Evolutionary conservation across 257 asterid genomes (phyloP).

Genomic region (Thymus mandschuricus): DNA sequence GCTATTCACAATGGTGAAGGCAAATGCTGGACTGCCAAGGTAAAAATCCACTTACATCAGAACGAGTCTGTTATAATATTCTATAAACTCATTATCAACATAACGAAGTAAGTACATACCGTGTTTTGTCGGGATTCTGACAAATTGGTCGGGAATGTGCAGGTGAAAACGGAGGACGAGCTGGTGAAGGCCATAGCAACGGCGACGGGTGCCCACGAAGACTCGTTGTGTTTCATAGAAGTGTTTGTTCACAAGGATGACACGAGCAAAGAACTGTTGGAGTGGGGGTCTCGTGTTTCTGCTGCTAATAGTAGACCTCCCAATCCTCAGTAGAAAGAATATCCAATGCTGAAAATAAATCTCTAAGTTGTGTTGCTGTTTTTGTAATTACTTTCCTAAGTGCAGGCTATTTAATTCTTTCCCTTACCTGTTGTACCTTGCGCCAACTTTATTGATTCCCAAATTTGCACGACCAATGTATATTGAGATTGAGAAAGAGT

Average conservation of each 20-base stretch:
- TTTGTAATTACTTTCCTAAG: neutral
- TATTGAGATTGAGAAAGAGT: no score
- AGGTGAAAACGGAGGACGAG: conserved; percentile 59
- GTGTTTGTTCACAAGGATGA: conserved; percentile 54
- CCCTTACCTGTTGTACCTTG: no score
- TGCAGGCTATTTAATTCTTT: neutral
- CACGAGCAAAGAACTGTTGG: conserved; percentile 53
- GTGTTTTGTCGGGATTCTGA: neutral
- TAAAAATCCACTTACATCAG: neutral
- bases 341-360: neutral
- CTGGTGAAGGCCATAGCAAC: conserved; percentile 46
- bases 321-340: conserved; percentile 42
- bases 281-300: conserved; percentile 61
- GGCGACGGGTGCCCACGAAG: conserved; percentile 42
- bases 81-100: no score
- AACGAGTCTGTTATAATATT: no score
- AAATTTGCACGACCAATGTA: no score
- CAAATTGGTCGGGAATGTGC: neutral
- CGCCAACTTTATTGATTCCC: no score
- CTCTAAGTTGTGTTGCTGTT: neutral
- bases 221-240: conserved; percentile 53
- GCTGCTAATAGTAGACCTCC: conserved; percentile 56
- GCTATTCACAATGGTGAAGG: conserved; percentile 64
- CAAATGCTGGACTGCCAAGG: conserved; percentile 69
- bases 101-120: neutral